Conservation (phyloP, 2,329 filamentous ascomycete species). For the Biscogniauxia sp. region DNA sequence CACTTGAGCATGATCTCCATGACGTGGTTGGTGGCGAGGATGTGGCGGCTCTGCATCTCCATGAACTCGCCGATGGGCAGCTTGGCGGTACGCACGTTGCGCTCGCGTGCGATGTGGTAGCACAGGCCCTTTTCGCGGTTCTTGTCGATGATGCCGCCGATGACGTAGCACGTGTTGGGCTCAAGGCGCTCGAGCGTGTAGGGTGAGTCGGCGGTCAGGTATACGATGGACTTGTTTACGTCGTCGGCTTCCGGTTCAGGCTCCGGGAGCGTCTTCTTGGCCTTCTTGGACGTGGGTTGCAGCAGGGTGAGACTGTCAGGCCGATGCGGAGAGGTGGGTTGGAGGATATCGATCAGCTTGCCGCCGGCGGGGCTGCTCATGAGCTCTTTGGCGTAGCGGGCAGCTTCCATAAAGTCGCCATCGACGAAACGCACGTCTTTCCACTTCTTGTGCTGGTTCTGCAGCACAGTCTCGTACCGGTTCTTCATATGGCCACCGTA, state of each 20-base stretch:
- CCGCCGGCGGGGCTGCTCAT: conserved; percentile 63
- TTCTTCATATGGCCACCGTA: conserved; percentile 74
- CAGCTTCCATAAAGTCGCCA: conserved; percentile 70
- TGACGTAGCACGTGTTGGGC: conserved; percentile 86
- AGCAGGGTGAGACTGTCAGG: conserved; percentile 33
- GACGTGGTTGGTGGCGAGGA: conserved; percentile 93
- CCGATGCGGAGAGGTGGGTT: conserved; percentile 31
- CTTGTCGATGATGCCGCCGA: conserved; percentile 92
- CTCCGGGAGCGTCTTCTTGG: conserved; percentile 16
- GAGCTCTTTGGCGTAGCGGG: conserved; percentile 60
- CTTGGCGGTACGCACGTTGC: conserved; percentile 81
- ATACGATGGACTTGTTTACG: conserved; percentile 60
- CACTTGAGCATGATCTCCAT: conserved; percentile 94
- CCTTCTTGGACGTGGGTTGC: conserved; percentile 31
- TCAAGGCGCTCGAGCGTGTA: conserved; percentile 79
- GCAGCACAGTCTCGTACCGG: conserved; percentile 75
- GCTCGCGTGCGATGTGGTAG: conserved; percentile 73
- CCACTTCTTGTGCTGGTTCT: conserved; percentile 73
- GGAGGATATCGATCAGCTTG: conserved; percentile 57
- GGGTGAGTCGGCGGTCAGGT: conserved; percentile 88
- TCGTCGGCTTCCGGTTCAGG: conserved; percentile 30
- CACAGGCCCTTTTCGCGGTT: conserved; percentile 96
- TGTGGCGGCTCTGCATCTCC: conserved; percentile 80
- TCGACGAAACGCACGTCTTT: conserved; percentile 71
- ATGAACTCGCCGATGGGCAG: conserved; percentile 95